Base-by-base conservation (phyloP, 2,329 filamentous ascomycete genomes). In the Penicillium sp. region DNA sequence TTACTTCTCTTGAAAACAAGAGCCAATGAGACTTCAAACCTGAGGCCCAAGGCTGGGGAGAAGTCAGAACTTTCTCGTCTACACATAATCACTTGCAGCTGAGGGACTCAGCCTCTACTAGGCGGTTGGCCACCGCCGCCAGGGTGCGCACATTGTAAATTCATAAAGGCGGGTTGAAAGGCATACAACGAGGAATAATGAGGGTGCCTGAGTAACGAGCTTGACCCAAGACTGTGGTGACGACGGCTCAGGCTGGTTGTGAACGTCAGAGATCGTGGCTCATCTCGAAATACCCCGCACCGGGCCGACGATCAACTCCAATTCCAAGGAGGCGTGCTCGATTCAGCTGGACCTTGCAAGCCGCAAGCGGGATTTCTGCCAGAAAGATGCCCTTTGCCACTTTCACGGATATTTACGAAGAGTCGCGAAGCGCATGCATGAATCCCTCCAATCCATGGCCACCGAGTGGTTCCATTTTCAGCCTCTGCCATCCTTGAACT, bases 321-420 rank as follows among this genome's bases (percentile, higher is more conserved):
- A 57, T 19, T 49, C 7, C 51, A 46, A 38, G 8, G 19, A 23
- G 19, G 35, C 21, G 30, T 35, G 30, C 7, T 47, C 53, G 51
- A 50, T 59, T 67, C 63, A 67, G 66, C 66, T 64, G 60, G 11
- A 50, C 47, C 60, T 59, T 66, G 64, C 51, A 61, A 63, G 44
- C 46, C 58, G 15, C 60, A 63, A 58, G 38, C 50, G 54, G 38
- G 44, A 57, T 35, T 21, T 56, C 49, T 31, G n/a, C 48, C 35
- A 23, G 38, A 7, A 51, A 57, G 30, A 26, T 5, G 19, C 35
- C 41, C 50, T 29, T 59, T 41, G 47, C 56, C 56, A 61, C 50
- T 52, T 46, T 38, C 19, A 41, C 29, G 26, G n/a, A 38, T 41
- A 23, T 49, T 57, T 50, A 19, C 17, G 30, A 19, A 26, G 7